A percentile compares a stretch with the other conserved stretches of the same genome.
Evolutionary conservation across 345 rosid genomes (phyloP).

Genomic region (Sisymbrium irio): DNA sequence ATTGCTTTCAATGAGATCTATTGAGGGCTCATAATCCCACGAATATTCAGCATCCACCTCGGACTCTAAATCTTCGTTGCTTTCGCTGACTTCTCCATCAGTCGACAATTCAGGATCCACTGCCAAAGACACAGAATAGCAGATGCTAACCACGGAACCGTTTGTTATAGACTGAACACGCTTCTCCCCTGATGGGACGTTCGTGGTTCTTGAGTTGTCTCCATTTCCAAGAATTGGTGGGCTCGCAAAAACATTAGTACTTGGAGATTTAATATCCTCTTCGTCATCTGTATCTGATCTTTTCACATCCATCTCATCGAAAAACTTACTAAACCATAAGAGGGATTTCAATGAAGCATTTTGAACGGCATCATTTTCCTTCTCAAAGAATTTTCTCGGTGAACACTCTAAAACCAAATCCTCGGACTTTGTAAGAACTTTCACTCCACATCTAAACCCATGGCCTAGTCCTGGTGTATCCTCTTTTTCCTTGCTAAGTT

Average conservation of each 20-base stretch:
- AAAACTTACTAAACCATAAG: constrained; percentile 61
- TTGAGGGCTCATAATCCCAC: constrained; percentile 24
- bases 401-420: constrained; percentile 66
- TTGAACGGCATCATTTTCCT: constrained; percentile 71
- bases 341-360: constrained; percentile 73
- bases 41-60: constrained; percentile 41
- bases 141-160: constrained; percentile 59
- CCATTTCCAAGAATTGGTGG: constrained; percentile 17
- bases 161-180: constrained; percentile 39
- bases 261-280: constrained; percentile 39
- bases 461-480: constrained; percentile 35
- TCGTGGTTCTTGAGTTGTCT: constrained; percentile 29
- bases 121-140: constrained; percentile 58
- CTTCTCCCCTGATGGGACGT: constrained; percentile 24
- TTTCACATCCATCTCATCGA: constrained; percentile 44
- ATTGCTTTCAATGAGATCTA: constrained; percentile 76
- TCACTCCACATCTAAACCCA: constrained; percentile 61
- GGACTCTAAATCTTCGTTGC: constrained; percentile 64
- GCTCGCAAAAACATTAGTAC: constrained; percentile 28
- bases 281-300: constrained; percentile 37
- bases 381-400: constrained; percentile 56
- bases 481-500: constrained; percentile 19
- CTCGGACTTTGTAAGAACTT: constrained; percentile 59
- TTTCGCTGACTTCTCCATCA: constrained; percentile 57
- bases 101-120: constrained; percentile 24